These are phyloP conservation scores for Steccherinum ochraceum DNA, from an alignment of 768 basidiomycete genomes.

Conservation along the genomic window DNA sequence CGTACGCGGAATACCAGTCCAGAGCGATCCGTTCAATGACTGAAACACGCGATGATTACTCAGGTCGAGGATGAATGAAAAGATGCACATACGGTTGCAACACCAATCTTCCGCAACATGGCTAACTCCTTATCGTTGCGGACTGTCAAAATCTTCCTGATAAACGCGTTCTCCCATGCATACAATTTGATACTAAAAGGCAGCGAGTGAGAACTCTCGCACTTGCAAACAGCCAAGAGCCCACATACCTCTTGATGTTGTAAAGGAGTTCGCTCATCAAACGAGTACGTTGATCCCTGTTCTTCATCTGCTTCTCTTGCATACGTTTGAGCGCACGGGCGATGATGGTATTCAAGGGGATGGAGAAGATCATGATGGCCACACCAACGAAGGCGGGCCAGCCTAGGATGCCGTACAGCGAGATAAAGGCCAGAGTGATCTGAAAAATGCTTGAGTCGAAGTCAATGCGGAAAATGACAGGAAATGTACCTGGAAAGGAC, in stretches of 20 bases:
- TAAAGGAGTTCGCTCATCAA: conserved; percentile 91
- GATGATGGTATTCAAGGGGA: conserved; percentile 70
- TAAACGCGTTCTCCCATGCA: conserved; percentile 92
- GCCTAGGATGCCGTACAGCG: conserved; percentile 83
- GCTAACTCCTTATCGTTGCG: conserved; percentile 78
- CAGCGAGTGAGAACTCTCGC: neutral
- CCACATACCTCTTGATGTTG: conserved; percentile 74
- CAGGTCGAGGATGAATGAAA: neutral
- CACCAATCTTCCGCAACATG: conserved; percentile 78
- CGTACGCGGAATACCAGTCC: conserved; percentile 59
- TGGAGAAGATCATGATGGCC: conserved; percentile 77
- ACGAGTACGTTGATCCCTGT: conserved; percentile 74
- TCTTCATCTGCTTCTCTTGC: conserved; percentile 91
- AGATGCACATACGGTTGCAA: conserved; percentile 47
- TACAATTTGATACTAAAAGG: conserved; percentile 74
- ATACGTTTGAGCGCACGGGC: conserved; percentile 66
- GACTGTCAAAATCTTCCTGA: conserved; percentile 69
- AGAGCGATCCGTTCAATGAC: conserved; percentile 56
- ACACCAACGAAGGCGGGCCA: conserved; percentile 91
- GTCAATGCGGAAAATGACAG: neutral
- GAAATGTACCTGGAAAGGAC: conserved; percentile 70
- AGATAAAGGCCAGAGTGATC: conserved; percentile 86
- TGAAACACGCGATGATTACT: neutral
- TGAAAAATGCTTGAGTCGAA: conserved; percentile 19
- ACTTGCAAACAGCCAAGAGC: neutral